Conservation (phyloP, 495 filamentous ascomycete genomes). For the Talaromyces adpressus region DNA sequence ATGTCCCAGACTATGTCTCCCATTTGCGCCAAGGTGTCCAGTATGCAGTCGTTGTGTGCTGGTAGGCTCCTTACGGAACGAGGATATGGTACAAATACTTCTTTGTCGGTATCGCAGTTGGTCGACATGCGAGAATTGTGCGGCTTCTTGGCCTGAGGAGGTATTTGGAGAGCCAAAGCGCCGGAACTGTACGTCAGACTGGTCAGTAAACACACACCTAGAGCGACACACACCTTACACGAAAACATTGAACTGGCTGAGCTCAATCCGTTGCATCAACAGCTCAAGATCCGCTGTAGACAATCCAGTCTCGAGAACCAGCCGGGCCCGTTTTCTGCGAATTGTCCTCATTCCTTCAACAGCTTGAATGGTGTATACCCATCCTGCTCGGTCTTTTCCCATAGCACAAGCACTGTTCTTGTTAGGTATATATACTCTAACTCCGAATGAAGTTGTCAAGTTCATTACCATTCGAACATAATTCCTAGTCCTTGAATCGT, state of each 20-base stretch:
- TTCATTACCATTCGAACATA: conserved; percentile 18
- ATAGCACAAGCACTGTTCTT: conserved; percentile 22
- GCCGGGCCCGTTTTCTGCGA: conserved; percentile 3
- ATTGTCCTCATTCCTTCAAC: conserved; percentile 3
- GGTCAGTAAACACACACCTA: neutral
- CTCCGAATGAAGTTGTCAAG: neutral
- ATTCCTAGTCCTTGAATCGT: conserved; percentile 22
- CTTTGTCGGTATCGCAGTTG: conserved; percentile 1
- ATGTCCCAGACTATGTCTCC: conserved; percentile 11
- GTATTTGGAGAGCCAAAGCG: conserved; percentile 1
- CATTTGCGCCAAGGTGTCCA: conserved; percentile 6
- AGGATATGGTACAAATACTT: conserved; percentile 12
- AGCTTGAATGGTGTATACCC: conserved; percentile 21
- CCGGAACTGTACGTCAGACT: neutral
- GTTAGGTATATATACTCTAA: neutral
- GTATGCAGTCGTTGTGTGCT: conserved; percentile 13
- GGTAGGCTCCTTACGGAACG: conserved; percentile 1
- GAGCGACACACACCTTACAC: neutral
- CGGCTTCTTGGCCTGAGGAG: neutral
- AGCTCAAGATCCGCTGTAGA: neutral
- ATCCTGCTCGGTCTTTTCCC: conserved; percentile 25
- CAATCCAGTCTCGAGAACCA: neutral
- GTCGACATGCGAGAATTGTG: neutral
- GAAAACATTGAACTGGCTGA: conserved; percentile 1
- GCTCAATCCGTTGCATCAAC: conserved; percentile 4